Evolutionary conservation across 2,329 filamentous ascomycete species (phyloP), one percentile per base, ranked within the genome.

Genomic region (Pseudocercospora fijiensis): DNA sequence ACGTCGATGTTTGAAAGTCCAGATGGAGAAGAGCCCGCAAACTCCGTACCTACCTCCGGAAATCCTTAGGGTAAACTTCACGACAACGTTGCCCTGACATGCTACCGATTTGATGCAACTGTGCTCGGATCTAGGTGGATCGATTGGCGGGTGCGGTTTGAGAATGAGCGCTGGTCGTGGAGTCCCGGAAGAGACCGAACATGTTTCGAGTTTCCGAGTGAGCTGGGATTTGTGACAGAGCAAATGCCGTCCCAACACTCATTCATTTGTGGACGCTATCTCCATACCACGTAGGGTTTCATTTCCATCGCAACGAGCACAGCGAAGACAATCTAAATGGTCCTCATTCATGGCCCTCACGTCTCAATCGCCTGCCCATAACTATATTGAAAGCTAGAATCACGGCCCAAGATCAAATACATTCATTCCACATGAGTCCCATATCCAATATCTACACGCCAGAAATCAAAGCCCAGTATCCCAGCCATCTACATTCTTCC

Each of bases 401-500:
- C 1, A 1, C 6, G 4, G 5, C 18, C 37, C 22, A 53, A n/a
- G 16, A 24, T 28, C 22, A 53, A 28, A 16, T 53, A 28, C 16
- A 53, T 53, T 53, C 49, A 53, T 53, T 28, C 26, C 49, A 53
- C 49, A 28, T 53, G 16, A 53, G 37, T 30, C 49, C 49, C 49
- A 30, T 53, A 53, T 27, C 26, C 49, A 28, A 53, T 18, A 53
- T 26, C 53, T 24, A 56, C 53, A 56, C 26, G n/a, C 53, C 28
- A 28, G 20, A 56, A n/a, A 53, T 53, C 45, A 26, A 11, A 49
- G 3, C 3, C 20, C 4, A 49, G 24, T 26, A 13, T 26, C 20
- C 20, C 11, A 53, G 16, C 4, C 49, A 60, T 41, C 30, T 55
- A 56, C 53, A 56, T 56, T 10, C 53, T 56, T 24, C 63, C 57